Evolutionary conservation across 805 yeast species (phyloP).

Genomic region (Tetrapisispora namnaoensis): DNA sequence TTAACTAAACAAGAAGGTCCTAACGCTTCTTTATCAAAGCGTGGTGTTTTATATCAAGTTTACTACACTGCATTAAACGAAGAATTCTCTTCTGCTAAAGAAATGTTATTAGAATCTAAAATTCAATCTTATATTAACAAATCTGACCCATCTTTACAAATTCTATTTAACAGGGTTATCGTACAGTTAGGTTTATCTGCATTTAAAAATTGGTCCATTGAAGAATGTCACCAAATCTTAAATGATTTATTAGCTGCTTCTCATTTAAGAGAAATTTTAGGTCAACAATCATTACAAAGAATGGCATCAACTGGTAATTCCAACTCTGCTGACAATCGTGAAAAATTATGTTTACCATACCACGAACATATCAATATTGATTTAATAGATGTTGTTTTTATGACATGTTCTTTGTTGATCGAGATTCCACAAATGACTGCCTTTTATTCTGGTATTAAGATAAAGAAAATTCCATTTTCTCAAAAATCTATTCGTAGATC

Average conservation of each 20-base stretch:
- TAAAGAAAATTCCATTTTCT: conserved; percentile 46
- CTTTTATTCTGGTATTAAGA: conserved; percentile 46
- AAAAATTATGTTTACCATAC: conserved; percentile 82
- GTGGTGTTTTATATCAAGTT: conserved; percentile 75
- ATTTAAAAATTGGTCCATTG: conserved; percentile 77
- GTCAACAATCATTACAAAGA: conserved; percentile 75
- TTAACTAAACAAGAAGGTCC: conserved; percentile 47
- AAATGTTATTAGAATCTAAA: conserved; percentile 78
- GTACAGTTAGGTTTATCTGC: conserved; percentile 96
- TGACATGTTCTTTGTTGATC: conserved; percentile 78
- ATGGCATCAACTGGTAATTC: conserved; percentile 39
- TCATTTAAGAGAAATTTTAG: conserved; percentile 83
- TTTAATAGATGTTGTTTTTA: conserved; percentile 85
- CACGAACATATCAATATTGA: conserved; percentile 97
- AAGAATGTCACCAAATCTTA: conserved; percentile 77
- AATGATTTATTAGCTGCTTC: conserved; percentile 81
- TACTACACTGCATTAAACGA: conserved; percentile 88
- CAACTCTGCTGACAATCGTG: conserved; percentile 23
- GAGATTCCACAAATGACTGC: conserved; percentile 90
- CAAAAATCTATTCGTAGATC: conserved; percentile 84
- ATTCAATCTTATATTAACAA: conserved; percentile 73
- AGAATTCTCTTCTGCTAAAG: conserved; percentile 76
- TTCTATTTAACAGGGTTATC: conserved; percentile 86
- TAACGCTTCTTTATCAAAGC: conserved; percentile 61
- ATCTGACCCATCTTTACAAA: conserved; percentile 80